Evolutionary conservation across 2,329 filamentous ascomycete genomes (phyloP).

Genomic region (Sporothrix phasma): DNA sequence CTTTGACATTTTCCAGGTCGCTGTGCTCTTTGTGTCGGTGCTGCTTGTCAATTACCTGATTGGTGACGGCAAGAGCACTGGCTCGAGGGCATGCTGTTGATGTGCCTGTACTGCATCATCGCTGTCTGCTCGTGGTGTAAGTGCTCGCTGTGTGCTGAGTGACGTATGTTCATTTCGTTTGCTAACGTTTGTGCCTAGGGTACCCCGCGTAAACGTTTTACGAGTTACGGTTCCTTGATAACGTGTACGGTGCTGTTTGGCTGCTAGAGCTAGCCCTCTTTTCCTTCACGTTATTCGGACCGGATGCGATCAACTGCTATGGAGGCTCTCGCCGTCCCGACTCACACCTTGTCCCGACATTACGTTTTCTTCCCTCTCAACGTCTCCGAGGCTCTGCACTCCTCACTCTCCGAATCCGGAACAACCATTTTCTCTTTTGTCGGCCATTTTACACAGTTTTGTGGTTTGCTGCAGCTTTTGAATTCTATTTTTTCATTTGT

Average conservation of each 20-base stretch:
- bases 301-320: background rate
- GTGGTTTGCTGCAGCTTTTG: background rate
- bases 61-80: conserved; percentile 76
- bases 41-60: conserved; percentile 82
- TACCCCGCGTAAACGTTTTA: conserved; percentile 12
- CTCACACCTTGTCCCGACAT: background rate
- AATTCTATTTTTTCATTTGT: background rate
- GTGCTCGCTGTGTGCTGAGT: conserved; percentile 19
- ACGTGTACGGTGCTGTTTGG: conserved; percentile 9
- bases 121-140: conserved; percentile 56
- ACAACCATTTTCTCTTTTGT: background rate
- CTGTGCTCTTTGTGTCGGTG: conserved; percentile 72
- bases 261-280: too few species aligned
- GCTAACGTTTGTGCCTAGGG: conserved; percentile 8
- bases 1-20: conserved; percentile 84
- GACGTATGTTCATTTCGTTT: background rate
- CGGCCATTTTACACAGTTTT: background rate
- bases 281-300: too few species aligned
- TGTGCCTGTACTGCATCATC: conserved; percentile 72
- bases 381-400: background rate
- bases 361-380: background rate
- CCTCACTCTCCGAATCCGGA: background rate
- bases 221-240: background rate
- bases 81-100: conserved; percentile 65
- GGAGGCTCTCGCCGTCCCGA: background rate